Conservation (phyloP, 1,139 yeast species). For the Cylindricascospora bacillispora region DNA sequence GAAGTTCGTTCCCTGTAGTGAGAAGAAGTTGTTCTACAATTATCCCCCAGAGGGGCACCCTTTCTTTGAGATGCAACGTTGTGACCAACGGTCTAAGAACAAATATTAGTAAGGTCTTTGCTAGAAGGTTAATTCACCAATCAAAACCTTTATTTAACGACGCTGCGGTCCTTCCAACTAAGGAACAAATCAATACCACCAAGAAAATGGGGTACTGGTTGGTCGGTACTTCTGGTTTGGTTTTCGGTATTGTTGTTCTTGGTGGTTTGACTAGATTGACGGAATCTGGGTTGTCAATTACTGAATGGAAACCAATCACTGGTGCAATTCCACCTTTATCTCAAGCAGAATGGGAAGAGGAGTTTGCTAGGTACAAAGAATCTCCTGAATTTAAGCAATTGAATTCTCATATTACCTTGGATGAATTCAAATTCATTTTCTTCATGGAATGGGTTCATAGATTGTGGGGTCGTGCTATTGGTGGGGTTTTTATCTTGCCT, state of each 20-base stretch:
- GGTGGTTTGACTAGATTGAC: slow-evolving; percentile 95
- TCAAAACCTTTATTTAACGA: too few relatives aligned
- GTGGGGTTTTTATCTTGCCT: slow-evolving; percentile 70
- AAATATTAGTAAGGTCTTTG: too few relatives aligned
- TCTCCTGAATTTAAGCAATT: slow-evolving; percentile 88
- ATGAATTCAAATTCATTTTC: slow-evolving; percentile 89
- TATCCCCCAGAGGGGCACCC: too few relatives aligned
- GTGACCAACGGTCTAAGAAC: too few relatives aligned
- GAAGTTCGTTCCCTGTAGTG: too few relatives aligned
- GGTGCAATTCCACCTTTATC: slow-evolving; percentile 83
- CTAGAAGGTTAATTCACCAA: too few relatives aligned
- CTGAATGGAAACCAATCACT: slow-evolving; percentile 98
- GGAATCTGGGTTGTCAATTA: slow-evolving; percentile 89
- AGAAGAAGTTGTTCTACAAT: too few relatives aligned
- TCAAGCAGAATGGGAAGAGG: slow-evolving; percentile 72
- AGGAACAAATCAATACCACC: slow-evolving; percentile 6
- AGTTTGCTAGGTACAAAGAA: slow-evolving; percentile 64
- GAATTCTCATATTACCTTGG: slow-evolving; percentile 81
- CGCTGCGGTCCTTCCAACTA: not conserved
- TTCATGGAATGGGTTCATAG: slow-evolving; percentile 98
- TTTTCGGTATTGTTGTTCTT: slow-evolving; percentile 89
- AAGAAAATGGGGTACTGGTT: slow-evolving; percentile 71
- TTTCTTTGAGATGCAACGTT: too few relatives aligned
- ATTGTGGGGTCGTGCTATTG: slow-evolving; percentile 82
- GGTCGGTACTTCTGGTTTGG: slow-evolving; percentile 78